Percentiles rank a stretch among this genome's conserved stretches.
Conservation (phyloP, 495 filamentous ascomycete species). For the Daldinia childiae region DNA sequence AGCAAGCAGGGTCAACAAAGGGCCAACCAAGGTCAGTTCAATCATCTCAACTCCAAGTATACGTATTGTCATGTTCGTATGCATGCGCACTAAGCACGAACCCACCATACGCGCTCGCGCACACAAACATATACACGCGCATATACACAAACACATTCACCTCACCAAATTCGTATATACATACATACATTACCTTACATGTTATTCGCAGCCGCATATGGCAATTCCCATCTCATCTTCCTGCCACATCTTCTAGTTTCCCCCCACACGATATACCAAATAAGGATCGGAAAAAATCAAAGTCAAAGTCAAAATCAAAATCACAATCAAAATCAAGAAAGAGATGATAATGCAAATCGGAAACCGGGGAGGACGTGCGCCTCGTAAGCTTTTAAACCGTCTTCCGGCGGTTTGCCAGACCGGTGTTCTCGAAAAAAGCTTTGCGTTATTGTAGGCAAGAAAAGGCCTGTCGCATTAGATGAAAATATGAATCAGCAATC, state of each 20-base stretch:
- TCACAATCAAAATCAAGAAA: neutral
- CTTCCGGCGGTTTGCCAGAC: slow-evolving; percentile 13
- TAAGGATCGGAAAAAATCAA: neutral
- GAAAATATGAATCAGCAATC: slow-evolving; percentile 28
- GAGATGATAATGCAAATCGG: neutral
- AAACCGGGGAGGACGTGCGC: neutral
- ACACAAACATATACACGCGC: slow-evolving; percentile 22
- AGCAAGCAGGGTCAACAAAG: slow-evolving; percentile 18
- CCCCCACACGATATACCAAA: neutral
- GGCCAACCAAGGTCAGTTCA: slow-evolving; percentile 38
- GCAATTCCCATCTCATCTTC: neutral
- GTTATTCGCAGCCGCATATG: slow-evolving; percentile 4
- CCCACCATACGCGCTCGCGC: slow-evolving; percentile 29
- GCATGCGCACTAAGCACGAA: slow-evolving; percentile 30
- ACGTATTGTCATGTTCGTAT: slow-evolving; percentile 12
- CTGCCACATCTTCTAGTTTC: neutral
- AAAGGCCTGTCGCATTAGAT: slow-evolving; percentile 32
- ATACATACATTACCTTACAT: neutral
- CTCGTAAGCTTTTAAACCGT: slow-evolving; percentile 14
- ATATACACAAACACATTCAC: slow-evolving; percentile 5
- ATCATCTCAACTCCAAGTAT: slow-evolving; percentile 25
- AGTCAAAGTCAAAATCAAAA: neutral
- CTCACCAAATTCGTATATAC: neutral
- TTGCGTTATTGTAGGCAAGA: slow-evolving; percentile 4
- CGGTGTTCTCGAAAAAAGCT: neutral